Percentiles rank a stretch among this genome's conserved stretches.
Conservation (phyloP, 225 moss, liverwort and hornwort species). For the Polytrichum formosum region DNA sequence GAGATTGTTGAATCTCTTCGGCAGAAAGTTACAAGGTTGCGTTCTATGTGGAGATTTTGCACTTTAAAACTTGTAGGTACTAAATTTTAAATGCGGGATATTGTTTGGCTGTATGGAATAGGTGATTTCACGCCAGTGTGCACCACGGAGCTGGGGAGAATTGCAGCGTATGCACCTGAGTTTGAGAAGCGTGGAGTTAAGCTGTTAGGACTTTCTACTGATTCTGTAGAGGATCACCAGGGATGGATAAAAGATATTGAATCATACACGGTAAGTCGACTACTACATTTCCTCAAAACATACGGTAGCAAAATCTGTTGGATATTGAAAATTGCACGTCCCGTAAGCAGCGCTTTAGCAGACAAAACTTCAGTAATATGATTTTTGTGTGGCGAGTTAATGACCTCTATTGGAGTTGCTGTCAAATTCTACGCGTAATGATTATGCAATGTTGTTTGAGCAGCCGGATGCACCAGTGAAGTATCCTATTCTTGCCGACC, state of each 20-base stretch:
- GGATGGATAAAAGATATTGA: slow-evolving; percentile 74
- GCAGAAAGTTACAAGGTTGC: too few relatives aligned
- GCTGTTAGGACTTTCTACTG: slow-evolving; percentile 51
- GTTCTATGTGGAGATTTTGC: too few relatives aligned
- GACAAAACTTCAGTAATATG: too few relatives aligned
- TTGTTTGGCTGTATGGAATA: slow-evolving; percentile 6
- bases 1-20: too few relatives aligned
- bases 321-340: too few relatives aligned
- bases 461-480: slow-evolving; percentile 44
- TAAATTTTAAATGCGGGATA: too few relatives aligned
- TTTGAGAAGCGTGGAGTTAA: slow-evolving; percentile 63
- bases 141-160: slow-evolving; percentile 61
- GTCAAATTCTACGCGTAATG: neutral
- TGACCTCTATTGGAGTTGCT: too few relatives aligned
- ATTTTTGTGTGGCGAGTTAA: too few relatives aligned
- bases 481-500: slow-evolving; percentile 64
- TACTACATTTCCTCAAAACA: too few relatives aligned
- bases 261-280: slow-evolving; percentile 33
- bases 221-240: slow-evolving; percentile 50
- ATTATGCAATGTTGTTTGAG: neutral
- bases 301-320: too few relatives aligned
- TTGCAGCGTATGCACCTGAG: slow-evolving; percentile 37
- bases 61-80: too few relatives aligned
- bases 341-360: too few relatives aligned
- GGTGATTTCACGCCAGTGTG: slow-evolving; percentile 67